Evolutionary conservation across 495 filamentous ascomycete species (phyloP).

Genomic region (Podospora fimiseda): DNA sequence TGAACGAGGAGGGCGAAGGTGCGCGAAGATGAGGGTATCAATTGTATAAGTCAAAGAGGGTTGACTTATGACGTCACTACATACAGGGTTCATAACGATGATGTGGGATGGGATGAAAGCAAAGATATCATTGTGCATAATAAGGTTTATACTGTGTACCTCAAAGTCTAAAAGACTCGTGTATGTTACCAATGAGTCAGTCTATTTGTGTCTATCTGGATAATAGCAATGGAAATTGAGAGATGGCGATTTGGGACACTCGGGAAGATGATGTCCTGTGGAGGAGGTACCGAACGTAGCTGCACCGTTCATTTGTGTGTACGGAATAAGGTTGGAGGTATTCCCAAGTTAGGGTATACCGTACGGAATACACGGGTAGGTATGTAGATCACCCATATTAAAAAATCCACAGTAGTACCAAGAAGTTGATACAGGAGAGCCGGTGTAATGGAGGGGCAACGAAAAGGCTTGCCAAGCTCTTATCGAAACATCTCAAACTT

Average conservation of each 20-base stretch:
- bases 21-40: background rate
- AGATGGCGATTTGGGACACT: no score
- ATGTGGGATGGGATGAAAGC: no score
- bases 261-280: no score
- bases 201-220: no score
- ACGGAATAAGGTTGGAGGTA: no score
- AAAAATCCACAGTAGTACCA: background rate
- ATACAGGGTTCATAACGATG: background rate
- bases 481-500: background rate
- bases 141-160: background rate
- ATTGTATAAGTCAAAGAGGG: background rate
- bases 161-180: background rate
- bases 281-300: no score
- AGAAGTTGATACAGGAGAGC: background rate
- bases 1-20: background rate
- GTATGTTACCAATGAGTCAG: no score
- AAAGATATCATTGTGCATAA: background rate
- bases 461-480: background rate
- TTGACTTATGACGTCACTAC: background rate
- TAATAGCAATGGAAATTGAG: no score
- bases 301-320: no score
- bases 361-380: no score
- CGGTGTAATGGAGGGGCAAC: no score
- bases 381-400: background rate
- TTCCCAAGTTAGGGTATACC: no score